Base-by-base conservation (phyloP, 345 rosid species). In the Populus simonii region DNA sequence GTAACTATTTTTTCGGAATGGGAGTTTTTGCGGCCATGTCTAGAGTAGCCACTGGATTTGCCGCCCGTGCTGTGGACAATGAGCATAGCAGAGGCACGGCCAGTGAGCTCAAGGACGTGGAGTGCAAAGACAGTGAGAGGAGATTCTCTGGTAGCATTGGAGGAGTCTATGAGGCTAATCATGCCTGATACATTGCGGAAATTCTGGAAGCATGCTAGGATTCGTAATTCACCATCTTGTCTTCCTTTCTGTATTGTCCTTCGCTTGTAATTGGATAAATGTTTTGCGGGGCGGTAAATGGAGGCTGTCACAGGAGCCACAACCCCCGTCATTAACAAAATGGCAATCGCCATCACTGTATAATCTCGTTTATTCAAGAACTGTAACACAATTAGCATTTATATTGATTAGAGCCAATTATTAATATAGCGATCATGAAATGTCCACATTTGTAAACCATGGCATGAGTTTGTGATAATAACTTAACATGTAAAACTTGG, bases 11-110 rank as follows among this genome's bases (percentile, higher is more conserved):
- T 82, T n/a, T 93, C 88, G 0, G 90, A 85, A 18, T 83, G 82
- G 8, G 83, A 79, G 17, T 78, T 76, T 63, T 72, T 84, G 63
- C 49, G 81, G 74, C 31, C 76, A 23, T 41, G 81, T 71, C 31
- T 77, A 23, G 6, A 3, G 69, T 6, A 5, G 69, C 57, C 38
- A 5, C 76, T 39, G 12, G 35, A 65, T 27, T 63, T 72, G 16
- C 31, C 36, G 20, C 31, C 36, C 7, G 62, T 47, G 53, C 74
- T 81, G 80, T 92, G 93, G 87, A 90, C 85, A 71, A 93, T 86
- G 8, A 91, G 87, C 87, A 86, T 74, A 45, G 92, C 91, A 0
- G 97, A 89, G 73, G 94, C 86, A 3, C 89, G 85, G 45, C 94
- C 91, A 0, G 90, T 86, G 70, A 89, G 90, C 79, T 89, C 91